Evolutionary conservation across 352 stramenopile species (phyloP), one percentile per base, ranked within the genome.

Genomic region (Phytophthora fragariae): DNA sequence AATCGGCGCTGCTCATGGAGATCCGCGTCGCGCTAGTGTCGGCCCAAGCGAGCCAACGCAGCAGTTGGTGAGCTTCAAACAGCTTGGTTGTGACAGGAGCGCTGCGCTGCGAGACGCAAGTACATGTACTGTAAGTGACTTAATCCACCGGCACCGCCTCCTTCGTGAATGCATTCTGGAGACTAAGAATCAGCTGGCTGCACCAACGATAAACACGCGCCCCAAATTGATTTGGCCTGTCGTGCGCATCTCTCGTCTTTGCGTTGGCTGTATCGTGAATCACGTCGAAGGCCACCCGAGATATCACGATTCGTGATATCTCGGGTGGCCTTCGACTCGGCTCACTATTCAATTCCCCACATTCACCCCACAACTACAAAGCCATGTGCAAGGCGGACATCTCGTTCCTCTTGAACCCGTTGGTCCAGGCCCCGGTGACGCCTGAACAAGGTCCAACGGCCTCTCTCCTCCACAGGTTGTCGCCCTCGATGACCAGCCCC

Each of bases 361-460:
- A 64, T 55, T 24, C 62, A 63, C 57, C 47, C 58, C 55, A 71
- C 58, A 29, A 60, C 24, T 17, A 14, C 12, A 5, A 46, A 46
- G 12, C 7, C 57, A 85, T 85, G 78, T 70, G 63, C 69, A 85
- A 85, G 52, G 55, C 76, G 35, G 70, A 77, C 72, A 85, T 85
- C 61, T 62, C 75, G 24, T 85, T 85, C 76, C 73, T 85, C 44
- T 66, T 85, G 62, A 85, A 85, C 63, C 79, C 79, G 21, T 62
- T 53, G 33, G 27, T 31, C 12, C 29, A 56, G 29, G 62, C 35
- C 7, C 52, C 53, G 19, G 47, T 35, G 46, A 74, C 59, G 11
- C 54, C 71, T 11, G 57, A 72, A 31, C 62, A 14, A 44, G 39
- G 17, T n/a, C 46, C 46, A 15, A 15, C 46, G 65, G 33, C 71